Conservation (phyloP, 2,329 filamentous ascomycete genomes). For the Stachybotrys echinatus region DNA sequence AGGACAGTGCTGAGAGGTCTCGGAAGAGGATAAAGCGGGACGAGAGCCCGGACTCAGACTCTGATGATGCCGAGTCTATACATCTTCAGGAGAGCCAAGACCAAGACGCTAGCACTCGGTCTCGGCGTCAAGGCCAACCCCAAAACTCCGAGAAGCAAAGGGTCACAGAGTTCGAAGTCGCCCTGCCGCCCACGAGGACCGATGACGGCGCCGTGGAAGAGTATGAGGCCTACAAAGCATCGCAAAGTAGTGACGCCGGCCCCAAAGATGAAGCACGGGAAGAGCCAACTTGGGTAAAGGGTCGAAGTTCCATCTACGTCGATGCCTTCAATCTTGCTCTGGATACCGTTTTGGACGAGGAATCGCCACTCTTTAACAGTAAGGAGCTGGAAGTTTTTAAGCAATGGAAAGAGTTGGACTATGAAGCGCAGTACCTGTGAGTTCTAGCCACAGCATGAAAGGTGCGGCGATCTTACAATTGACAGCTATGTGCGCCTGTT, state of each 20-base stretch:
- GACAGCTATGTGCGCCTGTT: slow-evolving; percentile 85
- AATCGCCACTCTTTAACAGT: slow-evolving; percentile 79
- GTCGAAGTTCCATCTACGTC: slow-evolving; percentile 87
- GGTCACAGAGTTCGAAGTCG: slow-evolving; percentile 36
- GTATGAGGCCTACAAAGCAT: slow-evolving; percentile 67
- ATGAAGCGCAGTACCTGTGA: slow-evolving; percentile 88
- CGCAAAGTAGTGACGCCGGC: slow-evolving; percentile 36
- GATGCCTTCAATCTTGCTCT: slow-evolving; percentile 94
- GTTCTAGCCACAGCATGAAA: slow-evolving; percentile 21
- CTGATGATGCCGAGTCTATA: not conserved
- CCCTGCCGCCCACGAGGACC: slow-evolving; percentile 61
- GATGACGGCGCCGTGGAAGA: slow-evolving; percentile 70
- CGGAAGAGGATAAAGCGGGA: slow-evolving; percentile 24
- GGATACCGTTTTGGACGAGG: slow-evolving; percentile 83
- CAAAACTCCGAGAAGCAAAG: not conserved
- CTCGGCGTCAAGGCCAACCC: not conserved
- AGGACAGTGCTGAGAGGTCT: slow-evolving; percentile 15
- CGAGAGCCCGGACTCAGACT: slow-evolving; percentile 10
- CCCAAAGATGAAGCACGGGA: slow-evolving; percentile 27
- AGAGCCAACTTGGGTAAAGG: slow-evolving; percentile 56
- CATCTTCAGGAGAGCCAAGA: not conserved
- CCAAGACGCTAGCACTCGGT: slow-evolving; percentile 9
- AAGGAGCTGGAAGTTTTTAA: slow-evolving; percentile 73
- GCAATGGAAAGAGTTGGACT: slow-evolving; percentile 67
- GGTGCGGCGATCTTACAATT: not conserved